A percentile compares a stretch with the other conserved stretches of the same genome.
Conservation (phyloP, 768 basidiomycete species). For the Naematelia aurantialba region DNA sequence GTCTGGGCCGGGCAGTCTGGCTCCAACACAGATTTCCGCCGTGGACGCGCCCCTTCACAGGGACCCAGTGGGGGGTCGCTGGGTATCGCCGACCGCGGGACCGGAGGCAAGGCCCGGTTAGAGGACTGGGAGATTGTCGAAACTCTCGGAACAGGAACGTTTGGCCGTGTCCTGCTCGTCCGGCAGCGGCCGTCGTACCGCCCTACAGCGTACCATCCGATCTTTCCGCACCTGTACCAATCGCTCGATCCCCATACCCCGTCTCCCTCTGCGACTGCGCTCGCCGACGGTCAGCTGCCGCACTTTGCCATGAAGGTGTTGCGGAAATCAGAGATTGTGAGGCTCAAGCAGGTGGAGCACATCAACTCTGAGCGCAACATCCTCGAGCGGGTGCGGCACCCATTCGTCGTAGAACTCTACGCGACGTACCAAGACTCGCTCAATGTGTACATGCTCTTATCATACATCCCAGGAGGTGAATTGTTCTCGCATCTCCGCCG, state of each 20-base stretch:
- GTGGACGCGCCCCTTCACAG: slow-evolving; percentile 4
- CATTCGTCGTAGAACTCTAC: slow-evolving; percentile 87
- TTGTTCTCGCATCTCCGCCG: slow-evolving; percentile 88
- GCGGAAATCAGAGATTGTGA: slow-evolving; percentile 52
- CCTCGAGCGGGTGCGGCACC: slow-evolving; percentile 83
- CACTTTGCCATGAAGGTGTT: slow-evolving; percentile 52
- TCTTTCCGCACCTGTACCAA: slow-evolving; percentile 46
- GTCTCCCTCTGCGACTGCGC: slow-evolving; percentile 36
- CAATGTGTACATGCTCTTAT: slow-evolving; percentile 98
- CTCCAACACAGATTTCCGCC: not conserved
- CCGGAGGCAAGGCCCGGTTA: slow-evolving; percentile 27
- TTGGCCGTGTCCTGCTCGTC: slow-evolving; percentile 87
- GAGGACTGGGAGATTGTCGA: slow-evolving; percentile 53
- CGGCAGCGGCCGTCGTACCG: slow-evolving; percentile 58
- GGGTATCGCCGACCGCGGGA: no score
- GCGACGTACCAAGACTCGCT: slow-evolving; percentile 71
- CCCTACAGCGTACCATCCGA: slow-evolving; percentile 43
- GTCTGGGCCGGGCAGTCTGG: not conserved
- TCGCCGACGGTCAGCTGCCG: slow-evolving; percentile 45
- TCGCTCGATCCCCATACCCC: slow-evolving; percentile 40
- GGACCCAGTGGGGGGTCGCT: no score
- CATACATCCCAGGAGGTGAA: slow-evolving; percentile 93
- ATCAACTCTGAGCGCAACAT: slow-evolving; percentile 95
- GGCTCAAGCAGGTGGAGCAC: slow-evolving; percentile 91
- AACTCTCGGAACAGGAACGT: slow-evolving; percentile 85